phyloP scores from a whole-genome alignment of 768 basidiomycete species.

The Termitomyces sp. region DNA sequence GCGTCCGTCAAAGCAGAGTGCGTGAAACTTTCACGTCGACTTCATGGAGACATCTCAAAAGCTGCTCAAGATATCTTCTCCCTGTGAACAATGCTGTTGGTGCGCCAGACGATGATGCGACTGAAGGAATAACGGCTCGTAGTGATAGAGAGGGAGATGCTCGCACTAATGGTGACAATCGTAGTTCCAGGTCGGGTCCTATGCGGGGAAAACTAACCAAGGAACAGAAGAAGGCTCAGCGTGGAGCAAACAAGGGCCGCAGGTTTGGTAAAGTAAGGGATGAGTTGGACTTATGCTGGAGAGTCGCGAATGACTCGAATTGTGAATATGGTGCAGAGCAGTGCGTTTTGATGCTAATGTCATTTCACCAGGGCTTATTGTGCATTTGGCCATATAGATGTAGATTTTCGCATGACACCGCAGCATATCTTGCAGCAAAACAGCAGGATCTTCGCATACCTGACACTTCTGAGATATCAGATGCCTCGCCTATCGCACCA shows the following conservation, averaged over 20 bases:
- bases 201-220: conserved; percentile 39
- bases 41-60: not conserved
- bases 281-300: conserved; percentile 80
- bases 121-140: conserved; percentile 48
- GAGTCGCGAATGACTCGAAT: conserved; percentile 58
- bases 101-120: conserved; percentile 40
- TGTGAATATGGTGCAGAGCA: conserved; percentile 72
- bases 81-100: conserved; percentile 16
- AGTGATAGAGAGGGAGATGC: conserved; percentile 18
- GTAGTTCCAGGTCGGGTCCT: conserved; percentile 19
- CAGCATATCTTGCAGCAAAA: conserved; percentile 72
- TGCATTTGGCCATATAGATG: conserved; percentile 40
- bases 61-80: conserved; percentile 25
- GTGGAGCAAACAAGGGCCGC: conserved; percentile 81
- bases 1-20: conserved; percentile 36
- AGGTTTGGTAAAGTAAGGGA: conserved; percentile 75
- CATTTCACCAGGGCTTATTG: not conserved
- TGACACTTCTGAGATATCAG: conserved; percentile 32
- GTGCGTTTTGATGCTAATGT: conserved; percentile 17
- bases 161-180: conserved; percentile 6
- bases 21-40: conserved; percentile 5
- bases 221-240: conserved; percentile 66
- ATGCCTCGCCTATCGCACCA: conserved; percentile 46
- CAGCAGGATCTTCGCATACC: conserved; percentile 66
- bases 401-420: conserved; percentile 73